Percentiles rank a stretch among this genome's conserved stretches.
These are phyloP conservation scores for Stephania japonica DNA, from an alignment of 164 flowering plant genomes.

Conservation along the genomic window DNA sequence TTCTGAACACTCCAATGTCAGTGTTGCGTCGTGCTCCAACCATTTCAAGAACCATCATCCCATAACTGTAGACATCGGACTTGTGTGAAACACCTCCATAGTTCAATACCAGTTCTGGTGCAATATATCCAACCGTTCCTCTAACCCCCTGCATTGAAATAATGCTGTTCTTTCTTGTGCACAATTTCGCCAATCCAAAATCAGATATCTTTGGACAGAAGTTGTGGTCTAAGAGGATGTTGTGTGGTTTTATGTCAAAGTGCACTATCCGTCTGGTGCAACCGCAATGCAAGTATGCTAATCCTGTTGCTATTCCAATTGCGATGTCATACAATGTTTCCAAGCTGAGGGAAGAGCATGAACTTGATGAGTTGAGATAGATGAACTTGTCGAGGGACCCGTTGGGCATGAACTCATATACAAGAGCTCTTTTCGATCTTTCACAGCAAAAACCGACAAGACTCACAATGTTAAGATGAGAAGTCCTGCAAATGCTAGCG, in stretches of 20 bases:
- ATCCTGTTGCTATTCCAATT: conserved; percentile 1
- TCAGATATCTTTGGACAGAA: conserved; percentile 1
- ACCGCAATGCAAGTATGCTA: conserved; percentile 6
- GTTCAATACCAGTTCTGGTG: neutral
- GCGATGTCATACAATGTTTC: conserved; percentile 3
- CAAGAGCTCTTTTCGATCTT: conserved; percentile 3
- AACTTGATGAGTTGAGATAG: neutral
- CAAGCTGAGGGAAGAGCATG: neutral
- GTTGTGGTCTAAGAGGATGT: conserved; percentile 1
- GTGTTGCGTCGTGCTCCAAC: neutral
- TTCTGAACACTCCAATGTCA: neutral
- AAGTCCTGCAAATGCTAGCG: conserved; percentile 5
- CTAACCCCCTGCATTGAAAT: neutral
- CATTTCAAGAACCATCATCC: neutral
- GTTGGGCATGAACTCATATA: conserved; percentile 1
- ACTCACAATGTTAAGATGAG: conserved; percentile 5
- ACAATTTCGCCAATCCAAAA: neutral
- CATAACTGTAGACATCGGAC: neutral
- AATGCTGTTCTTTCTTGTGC: neutral
- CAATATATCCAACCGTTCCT: neutral
- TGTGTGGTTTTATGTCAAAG: conserved; percentile 1
- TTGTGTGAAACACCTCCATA: neutral
- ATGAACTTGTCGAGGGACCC: conserved; percentile 10
- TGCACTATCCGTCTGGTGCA: neutral
- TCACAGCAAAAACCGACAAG: conserved; percentile 3